Conservation (phyloP, 495 filamentous ascomycete species). For the Astrocystis sublimbata region DNA sequence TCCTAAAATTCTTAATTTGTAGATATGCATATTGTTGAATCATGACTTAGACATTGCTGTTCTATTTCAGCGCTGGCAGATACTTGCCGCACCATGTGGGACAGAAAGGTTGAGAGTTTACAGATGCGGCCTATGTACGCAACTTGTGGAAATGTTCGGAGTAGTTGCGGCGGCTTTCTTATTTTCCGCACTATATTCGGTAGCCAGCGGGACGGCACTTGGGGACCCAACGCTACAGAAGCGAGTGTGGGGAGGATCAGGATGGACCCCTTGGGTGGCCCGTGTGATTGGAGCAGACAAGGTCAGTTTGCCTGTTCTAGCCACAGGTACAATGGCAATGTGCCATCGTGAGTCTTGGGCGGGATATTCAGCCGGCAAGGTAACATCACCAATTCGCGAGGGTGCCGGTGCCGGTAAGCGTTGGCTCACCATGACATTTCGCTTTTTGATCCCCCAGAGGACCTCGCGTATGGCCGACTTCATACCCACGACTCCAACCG, state of each 20-base stretch:
- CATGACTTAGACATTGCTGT: not conserved
- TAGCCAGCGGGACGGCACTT: not conserved
- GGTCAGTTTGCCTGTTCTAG: not conserved
- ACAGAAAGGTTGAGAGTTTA: not conserved
- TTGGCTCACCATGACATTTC: not conserved
- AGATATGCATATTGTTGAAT: not conserved
- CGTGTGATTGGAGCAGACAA: not conserved
- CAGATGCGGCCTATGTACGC: not conserved
- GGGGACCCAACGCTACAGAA: not conserved
- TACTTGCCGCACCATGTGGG: not conserved
- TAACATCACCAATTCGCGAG: not conserved
- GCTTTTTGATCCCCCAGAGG: not conserved
- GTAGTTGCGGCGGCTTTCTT: not conserved
- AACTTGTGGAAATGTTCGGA: not conserved
- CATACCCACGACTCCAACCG: not conserved
- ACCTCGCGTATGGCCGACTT: not conserved
- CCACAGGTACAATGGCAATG: not conserved
- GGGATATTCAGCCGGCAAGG: slow-evolving; percentile 8
- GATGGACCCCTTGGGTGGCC: not conserved
- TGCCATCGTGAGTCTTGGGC: not conserved
- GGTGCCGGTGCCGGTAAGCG: not conserved
- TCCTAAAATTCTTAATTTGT: not conserved
- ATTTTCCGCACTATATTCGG: slow-evolving; percentile 3
- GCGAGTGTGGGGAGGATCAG: slow-evolving; percentile 2
- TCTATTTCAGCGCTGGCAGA: not conserved